These are phyloP conservation scores for Calycina herbarum DNA, from an alignment of 2,329 filamentous ascomycete species.

Conservation along the genomic window DNA sequence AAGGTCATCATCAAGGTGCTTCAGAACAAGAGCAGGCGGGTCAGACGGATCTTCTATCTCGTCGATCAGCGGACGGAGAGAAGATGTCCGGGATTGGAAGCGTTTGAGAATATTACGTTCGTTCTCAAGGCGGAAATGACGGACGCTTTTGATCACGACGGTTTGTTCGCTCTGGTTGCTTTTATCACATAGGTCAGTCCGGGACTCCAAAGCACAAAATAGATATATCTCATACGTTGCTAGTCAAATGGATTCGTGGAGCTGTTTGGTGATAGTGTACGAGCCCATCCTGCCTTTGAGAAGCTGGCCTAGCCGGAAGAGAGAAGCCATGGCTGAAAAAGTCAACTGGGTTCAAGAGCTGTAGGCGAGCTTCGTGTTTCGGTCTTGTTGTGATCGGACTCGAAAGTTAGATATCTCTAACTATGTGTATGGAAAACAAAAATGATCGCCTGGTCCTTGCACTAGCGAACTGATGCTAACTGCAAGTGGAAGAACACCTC, in stretches of 20 bases:
- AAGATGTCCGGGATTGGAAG: constrained; percentile 13
- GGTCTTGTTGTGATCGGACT: background rate
- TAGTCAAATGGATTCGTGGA: background rate
- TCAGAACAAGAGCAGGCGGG: constrained; percentile 21
- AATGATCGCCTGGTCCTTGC: background rate
- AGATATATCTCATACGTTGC: background rate
- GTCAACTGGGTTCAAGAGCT: too few species aligned
- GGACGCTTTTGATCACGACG: constrained; percentile 16
- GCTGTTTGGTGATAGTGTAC: background rate
- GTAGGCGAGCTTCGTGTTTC: too few species aligned
- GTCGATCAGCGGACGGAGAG: constrained; percentile 21
- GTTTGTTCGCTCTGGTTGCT: background rate
- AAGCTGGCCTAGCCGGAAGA: background rate
- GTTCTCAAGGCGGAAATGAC: constrained; percentile 19
- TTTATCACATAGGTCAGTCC: background rate
- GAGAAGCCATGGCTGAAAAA: background rate
- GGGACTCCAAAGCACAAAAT: background rate
- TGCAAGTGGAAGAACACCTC: background rate
- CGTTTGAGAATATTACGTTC: constrained; percentile 21
- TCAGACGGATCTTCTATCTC: constrained; percentile 18
- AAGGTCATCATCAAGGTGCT: constrained; percentile 23
- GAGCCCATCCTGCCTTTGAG: background rate
- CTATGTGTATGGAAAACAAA: too few species aligned
- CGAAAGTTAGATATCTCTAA: too few species aligned
- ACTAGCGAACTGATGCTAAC: background rate